Evolutionary conservation across 768 basidiomycete genomes (phyloP), one percentile per base, ranked within the genome.

Genomic region (Boletus vinaceobasis): DNA sequence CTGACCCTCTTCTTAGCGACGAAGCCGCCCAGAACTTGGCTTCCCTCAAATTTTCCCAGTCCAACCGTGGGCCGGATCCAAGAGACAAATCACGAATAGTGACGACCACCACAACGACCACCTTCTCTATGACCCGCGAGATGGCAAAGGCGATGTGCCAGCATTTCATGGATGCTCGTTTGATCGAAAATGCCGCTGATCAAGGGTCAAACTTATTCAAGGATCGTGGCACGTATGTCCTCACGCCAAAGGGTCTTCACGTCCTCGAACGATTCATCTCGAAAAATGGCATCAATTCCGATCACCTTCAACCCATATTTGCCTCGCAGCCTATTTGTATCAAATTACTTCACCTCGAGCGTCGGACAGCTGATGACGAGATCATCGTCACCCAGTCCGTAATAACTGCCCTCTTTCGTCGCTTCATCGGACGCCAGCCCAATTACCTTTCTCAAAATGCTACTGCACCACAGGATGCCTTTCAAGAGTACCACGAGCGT

Each of bases 111-210:
- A 99, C 97, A 7, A 98, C 97, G 6, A 99, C 97, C 40, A 99
- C 97, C 33, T 99, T 99, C 77, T 93, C 93, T 58, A 98, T 99
- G 97, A 93, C 93, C 62, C 88, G 97, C 63, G 97, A 99, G 43
- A 98, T 99, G 91, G 97, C 97, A 59, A 98, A 98, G 76, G 93
- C 93, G 33, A 98, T 99, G 88, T 91, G 93, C 75, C 97, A 99
- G 74, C 94, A 98, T 70, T 98, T 98, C 69, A 97, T 99, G 93
- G 97, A 98, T 62, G 94, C 97, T 54, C 91, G 94, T 60, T 80
- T 98, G 58, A 94, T 98, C 60, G 95, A 98, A 74, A 98, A 98
- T 69, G 96, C 93, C 15, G 84, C 91, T 17, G 97, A 99, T 74
- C 88, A 88, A 33, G 79, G 81, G 23, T 88, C 89, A 15, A 87